Base-by-base conservation (phyloP, 768 basidiomycete genomes). In the Pleurotus citrinopileatus region DNA sequence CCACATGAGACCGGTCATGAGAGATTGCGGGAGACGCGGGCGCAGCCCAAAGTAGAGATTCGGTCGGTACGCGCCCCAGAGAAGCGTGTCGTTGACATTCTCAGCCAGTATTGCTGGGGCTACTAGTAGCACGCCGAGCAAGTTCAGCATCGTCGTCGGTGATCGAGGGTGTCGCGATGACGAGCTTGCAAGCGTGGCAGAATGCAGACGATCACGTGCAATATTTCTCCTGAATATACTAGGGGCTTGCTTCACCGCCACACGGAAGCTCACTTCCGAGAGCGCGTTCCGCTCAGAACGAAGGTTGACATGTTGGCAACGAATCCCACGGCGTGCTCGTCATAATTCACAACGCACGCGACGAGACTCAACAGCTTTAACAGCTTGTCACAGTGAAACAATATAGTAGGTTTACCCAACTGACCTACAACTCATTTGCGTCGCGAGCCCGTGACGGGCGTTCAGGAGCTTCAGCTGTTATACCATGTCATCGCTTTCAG, bases 31-130 rank as follows among this genome's bases (percentile, higher is more conserved):
- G 58, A 92, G 71, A 40, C 87, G 79, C 10, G 95, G 91, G 45
- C 91, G 75, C 42, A 97, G 75, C 17, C 95, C 95, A 69, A 97
- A 96, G 72, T 98, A 98, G n/a, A 97, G 79, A 63, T 93, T 91
- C 0, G 95, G 92, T 37, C 95, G 76, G 69, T 94, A 97, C 0
- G 89, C 75, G 1, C 93, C 92, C 91, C 91, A 94, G 67, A 91
- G 66, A 25, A 89, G 70, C 10, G 83, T 79, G 19, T 59, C 73
- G 61, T 86, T 82, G n/a, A 61, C 61, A 15, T 70, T 57, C 6
- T 68, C 61, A 2, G 77, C 69, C 15, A 75, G 56, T 10, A 68
- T 75, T 2, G 66, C 60, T 38, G 71, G 70, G n/a, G 67, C 67
- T 17, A 81, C 60, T 46, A 77, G 67, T 51, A 84, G 68, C 54